These are phyloP conservation scores for Vitis rupestris DNA, from an alignment of 164 flowering plant genomes.

Conservation along the genomic window DNA sequence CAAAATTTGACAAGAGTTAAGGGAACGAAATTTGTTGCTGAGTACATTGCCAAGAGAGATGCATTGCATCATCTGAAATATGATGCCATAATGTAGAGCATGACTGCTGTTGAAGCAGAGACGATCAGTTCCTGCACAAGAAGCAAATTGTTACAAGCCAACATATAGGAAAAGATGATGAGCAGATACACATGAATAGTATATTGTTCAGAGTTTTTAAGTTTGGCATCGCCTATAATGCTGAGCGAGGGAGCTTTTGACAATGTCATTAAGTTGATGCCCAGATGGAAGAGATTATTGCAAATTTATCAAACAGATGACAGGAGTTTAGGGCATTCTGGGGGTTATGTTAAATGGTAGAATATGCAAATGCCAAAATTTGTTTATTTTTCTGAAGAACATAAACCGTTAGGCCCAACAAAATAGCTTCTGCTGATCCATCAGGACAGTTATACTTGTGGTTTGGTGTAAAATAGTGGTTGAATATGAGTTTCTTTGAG, in stretches of 20 bases:
- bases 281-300: too few species aligned
- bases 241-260: too few species aligned
- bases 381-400: neutral
- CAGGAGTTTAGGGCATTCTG: neutral
- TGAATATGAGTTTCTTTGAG: too few species aligned
- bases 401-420: too few species aligned
- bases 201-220: too few species aligned
- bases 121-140: conserved; percentile 65
- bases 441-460: too few species aligned
- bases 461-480: too few species aligned
- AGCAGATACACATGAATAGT: too few species aligned
- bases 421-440: too few species aligned
- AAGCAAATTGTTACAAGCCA: neutral
- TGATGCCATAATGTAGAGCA: conserved; percentile 63
- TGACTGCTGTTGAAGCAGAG: conserved; percentile 51
- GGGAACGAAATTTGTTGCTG: conserved; percentile 5
- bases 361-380: neutral
- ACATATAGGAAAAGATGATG: too few species aligned
- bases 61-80: conserved; percentile 49
- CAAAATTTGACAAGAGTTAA: conserved; percentile 27
- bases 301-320: neutral
- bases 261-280: too few species aligned
- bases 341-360: neutral
- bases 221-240: neutral
- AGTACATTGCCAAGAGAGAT: neutral